phyloP scores from a whole-genome alignment of 305 asterid species.

The Fraxinus ornus region DNA sequence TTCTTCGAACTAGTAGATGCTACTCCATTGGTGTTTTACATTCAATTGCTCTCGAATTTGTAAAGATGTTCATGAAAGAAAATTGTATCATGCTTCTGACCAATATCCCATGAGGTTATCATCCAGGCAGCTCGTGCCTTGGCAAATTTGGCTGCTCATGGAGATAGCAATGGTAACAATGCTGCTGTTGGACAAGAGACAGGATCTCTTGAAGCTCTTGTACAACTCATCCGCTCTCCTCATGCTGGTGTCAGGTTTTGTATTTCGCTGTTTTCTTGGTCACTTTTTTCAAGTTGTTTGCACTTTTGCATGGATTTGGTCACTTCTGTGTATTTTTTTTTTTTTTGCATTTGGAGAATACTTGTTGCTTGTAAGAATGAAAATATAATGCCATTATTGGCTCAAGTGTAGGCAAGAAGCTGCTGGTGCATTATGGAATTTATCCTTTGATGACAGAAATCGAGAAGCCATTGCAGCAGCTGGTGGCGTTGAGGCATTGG shows the following conservation, averaged over 20 bases:
- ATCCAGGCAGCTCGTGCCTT: slow-evolving; percentile 58
- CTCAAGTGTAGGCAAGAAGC: slow-evolving; percentile 49
- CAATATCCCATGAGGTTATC: slow-evolving; percentile 5
- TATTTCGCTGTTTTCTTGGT: neutral
- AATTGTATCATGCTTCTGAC: slow-evolving; percentile 9
- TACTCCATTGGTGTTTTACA: slow-evolving; percentile 7
- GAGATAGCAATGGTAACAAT: slow-evolving; percentile 55
- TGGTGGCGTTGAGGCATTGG: slow-evolving; percentile 64
- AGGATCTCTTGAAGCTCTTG: slow-evolving; percentile 60
- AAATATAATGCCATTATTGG: neutral
- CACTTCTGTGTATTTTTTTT: neutral
- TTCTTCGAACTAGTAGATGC: slow-evolving; percentile 11
- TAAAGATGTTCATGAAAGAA: neutral
- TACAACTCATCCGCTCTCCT: slow-evolving; percentile 47
- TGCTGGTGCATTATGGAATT: slow-evolving; percentile 62
- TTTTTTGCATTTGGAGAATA: neutral
- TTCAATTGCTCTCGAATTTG: slow-evolving; percentile 13
- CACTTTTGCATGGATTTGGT: neutral
- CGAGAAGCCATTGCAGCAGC: slow-evolving; percentile 58
- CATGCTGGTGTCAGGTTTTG: slow-evolving; percentile 55
- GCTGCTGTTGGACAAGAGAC: slow-evolving; percentile 58
- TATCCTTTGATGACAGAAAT: slow-evolving; percentile 58
- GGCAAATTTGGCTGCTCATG: slow-evolving; percentile 63
- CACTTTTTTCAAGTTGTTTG: slow-evolving; percentile 1
- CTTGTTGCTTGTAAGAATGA: neutral